Evolutionary conservation across 1,284 basidiomycete genomes (phyloP).

Genomic region (Ganoderma lucidum): DNA sequence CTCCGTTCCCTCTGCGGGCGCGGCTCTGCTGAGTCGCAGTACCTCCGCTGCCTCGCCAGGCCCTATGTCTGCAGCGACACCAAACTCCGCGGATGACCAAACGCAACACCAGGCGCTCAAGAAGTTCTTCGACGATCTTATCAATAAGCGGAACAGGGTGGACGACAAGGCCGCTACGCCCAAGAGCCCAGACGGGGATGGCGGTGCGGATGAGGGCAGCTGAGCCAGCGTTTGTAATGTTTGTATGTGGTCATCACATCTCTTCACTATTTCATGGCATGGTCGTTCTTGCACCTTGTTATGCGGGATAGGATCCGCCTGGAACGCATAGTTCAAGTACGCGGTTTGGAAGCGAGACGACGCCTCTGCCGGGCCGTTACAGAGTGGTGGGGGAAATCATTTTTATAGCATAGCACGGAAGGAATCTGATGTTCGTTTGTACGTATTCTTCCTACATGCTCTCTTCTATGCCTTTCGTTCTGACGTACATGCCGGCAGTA

Average conservation of each 20-base stretch:
- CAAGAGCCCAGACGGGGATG: constrained; percentile 42
- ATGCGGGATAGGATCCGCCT: neutral
- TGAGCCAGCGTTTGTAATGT: constrained; percentile 26
- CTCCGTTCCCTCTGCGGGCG: constrained; percentile 35
- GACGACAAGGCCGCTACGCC: constrained; percentile 36
- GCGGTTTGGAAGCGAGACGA: neutral
- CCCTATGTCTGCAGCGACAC: constrained; percentile 44
- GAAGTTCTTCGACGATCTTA: constrained; percentile 86
- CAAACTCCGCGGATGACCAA: constrained; percentile 62
- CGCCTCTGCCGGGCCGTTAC: neutral
- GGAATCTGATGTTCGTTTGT: neutral
- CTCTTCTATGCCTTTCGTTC: no score
- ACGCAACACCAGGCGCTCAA: constrained; percentile 85
- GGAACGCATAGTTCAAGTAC: neutral
- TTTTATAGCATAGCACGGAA: neutral
- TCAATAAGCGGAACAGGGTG: constrained; percentile 71
- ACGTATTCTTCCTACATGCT: neutral
- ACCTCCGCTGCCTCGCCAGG: constrained; percentile 49
- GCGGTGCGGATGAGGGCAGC: constrained; percentile 46
- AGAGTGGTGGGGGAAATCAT: neutral
- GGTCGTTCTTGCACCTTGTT: neutral
- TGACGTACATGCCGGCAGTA: neutral
- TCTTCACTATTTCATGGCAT: neutral
- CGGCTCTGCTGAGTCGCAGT: constrained; percentile 29
- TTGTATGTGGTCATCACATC: neutral